Base-by-base conservation (phyloP, 805 yeast genomes). In the Starmerella floris region DNA sequence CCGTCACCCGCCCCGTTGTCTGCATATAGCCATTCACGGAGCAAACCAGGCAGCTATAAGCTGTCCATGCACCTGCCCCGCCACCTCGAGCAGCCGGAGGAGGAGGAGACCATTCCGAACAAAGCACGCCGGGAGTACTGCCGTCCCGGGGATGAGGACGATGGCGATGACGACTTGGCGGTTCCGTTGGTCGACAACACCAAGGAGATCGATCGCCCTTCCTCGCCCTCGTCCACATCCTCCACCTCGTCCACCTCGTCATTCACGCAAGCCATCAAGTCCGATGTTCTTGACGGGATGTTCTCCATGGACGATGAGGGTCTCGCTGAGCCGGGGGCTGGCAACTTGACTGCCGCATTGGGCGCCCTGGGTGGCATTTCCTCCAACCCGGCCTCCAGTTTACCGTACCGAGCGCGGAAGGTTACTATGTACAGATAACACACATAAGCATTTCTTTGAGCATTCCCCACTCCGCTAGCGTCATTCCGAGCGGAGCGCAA, bases 61-160 rank as follows among this genome's bases (percentile, higher is more conserved):
- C 37, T 39, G 31, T 21, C 39, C 30, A 16, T 35, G 30, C 28
- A 5, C 25, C 45, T 46, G 30, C 50, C 50, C 10, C 42, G 44
- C 31, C 50, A 46, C 35, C 40, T 32, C 23, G 51, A 51, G 35
- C 39, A 44, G 33, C 41, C 42, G 30, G 53, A 49, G 31, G 49
- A 37, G 17, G 49, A 43, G 22, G 37, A 16, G 15, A 16, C 10
- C 9, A 6, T 5, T 6, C 11, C 32, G 17, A 30, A 10, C 8
- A 6, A 8, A 9, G 32, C 32, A n/a, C 8, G 28, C 28, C 28
- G 28, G 11, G 13, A 25, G 28, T 9, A 13, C 28, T 8, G 8
- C 28, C 11, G 8, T 8, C 8, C 11, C 28, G 28, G 28, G 28
- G 11, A 8, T 17, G 39, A 35, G 19, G 22, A 27, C 10, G 42